Base-by-base conservation (phyloP, 192 early-diverging fungal species). In the Gigaspora rosea region DNA sequence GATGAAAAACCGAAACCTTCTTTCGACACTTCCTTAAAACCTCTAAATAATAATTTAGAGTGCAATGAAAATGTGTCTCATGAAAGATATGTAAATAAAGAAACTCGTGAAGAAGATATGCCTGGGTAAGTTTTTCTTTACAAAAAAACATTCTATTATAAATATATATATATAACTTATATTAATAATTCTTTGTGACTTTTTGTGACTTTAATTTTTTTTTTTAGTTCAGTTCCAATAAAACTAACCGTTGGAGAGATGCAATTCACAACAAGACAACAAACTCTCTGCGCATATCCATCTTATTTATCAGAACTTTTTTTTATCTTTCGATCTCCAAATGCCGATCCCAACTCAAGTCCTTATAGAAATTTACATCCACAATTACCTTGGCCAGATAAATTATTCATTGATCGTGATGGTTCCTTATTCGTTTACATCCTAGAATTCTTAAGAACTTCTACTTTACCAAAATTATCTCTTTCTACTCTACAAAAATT, bases 231-330 rank as follows among this genome's bases (percentile, higher is more conserved):
- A 22, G 20, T 69, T 32, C 41, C 67, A 9, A 48, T 69, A 48
- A 69, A 69, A 69, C 36, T 69, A 27, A 69, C 47, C 13, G 67
- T 69, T 2, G 67, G 67, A 12, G 67, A 47, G 5, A 69, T 50
- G 11, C 10, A 18, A 3, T 69, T 49, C 49, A 69, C 49, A 18
- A 69, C 67, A 48, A 69, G 46, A 27, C 67, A 69, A 69, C 67
- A 69, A 32, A 69, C 67, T 22, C 36, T 69, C 11, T 69, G 67
- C 16, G 49, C 11, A 50, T 50, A 69, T 27, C 67, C 67, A 18
- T 69, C 67, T 48, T 69, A 69, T 69, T 13, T 69, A 50, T 69
- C 67, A 5, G 67, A 69, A 69, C 36, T 69, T 18, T 69, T 69
- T 50, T 69, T 69, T n/a, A 15, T 69, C 12, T 69, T 50, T 69